Evolutionary conservation across 371 early-diverging fungal genomes (phyloP), one percentile per base, ranked within the genome.

Genomic region (Funneliformis caledonium): DNA sequence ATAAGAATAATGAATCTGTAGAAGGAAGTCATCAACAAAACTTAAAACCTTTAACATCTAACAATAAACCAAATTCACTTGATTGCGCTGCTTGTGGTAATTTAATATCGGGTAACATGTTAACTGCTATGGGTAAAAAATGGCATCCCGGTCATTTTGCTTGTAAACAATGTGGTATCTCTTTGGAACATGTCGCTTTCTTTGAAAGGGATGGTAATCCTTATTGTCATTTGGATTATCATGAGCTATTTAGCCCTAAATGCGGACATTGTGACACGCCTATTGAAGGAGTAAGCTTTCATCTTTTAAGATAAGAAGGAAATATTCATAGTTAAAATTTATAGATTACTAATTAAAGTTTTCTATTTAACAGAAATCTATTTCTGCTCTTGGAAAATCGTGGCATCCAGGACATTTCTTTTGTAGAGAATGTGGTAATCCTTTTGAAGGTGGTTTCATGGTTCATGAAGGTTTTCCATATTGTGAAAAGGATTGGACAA

Each of bases 341-440:
- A 52, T 52, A 37, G 37, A 37, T 52, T 47, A 59, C 59, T 48
- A 19, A 47, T 65, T 73, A 74, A 16, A n/a, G 42, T 33, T 43
- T 45, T 52, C 6, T 52, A 19, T 16, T n/a, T 9, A 12, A 76
- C 80, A 88, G 87, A 87, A 87, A 68, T 86, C 85, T 43, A 86
- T 94, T 43, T 86, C 85, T 5, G 95, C 95, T 8, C 82, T 93
- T 4, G 93, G 92, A 8, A 91, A 91, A 76, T 85, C 83, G 7
- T 94, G 92, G 87, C 95, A 95, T 81, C 87, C 87, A 1, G 92
- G 90, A 1, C 93, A 94, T 81, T 93, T 94, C 82, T 94, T 95
- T 81, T 95, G 95, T 82, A 90, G 90, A 31, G 92, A 92, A 72
- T 95, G 95, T 79, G 93, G 93, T 22, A 87, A 86, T 59, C 90